phyloP scores from a whole-genome alignment of 768 basidiomycete species.

The Mrakia frigida region DNA sequence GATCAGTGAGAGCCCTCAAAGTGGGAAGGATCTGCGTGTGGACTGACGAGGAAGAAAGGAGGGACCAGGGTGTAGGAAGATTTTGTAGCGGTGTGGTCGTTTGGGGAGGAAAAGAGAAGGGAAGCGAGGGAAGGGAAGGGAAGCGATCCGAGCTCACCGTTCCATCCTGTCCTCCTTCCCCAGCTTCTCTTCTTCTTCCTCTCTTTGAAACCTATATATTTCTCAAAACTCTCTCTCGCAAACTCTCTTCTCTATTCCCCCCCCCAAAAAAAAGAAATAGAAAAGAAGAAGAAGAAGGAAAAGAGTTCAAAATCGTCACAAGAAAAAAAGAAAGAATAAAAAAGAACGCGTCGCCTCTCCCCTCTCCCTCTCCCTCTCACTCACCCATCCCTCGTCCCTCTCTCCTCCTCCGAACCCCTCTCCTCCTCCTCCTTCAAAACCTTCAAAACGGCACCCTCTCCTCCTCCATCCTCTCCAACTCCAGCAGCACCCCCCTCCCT shows the following conservation, averaged over 20 bases:
- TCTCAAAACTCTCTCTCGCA: too few species aligned
- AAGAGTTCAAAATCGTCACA: too few species aligned
- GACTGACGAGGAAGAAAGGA: too few species aligned
- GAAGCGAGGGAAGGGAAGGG: neutral
- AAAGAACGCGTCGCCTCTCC: neutral
- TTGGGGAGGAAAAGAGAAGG: too few species aligned
- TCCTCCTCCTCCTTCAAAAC: neutral
- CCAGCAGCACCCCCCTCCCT: neutral
- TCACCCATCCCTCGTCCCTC: neutral
- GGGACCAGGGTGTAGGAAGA: too few species aligned
- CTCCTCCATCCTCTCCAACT: constrained; percentile 1
- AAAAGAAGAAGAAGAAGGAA: too few species aligned
- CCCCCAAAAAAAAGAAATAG: too few species aligned
- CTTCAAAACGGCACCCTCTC: constrained; percentile 1
- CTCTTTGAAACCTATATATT: neutral
- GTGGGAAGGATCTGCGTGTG: too few species aligned
- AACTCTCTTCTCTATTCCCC: too few species aligned
- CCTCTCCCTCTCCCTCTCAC: neutral
- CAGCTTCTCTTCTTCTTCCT: neutral
- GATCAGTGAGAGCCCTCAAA: neutral
- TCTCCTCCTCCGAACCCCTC: neutral
- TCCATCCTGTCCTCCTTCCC: too few species aligned
- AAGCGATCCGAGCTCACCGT: neutral
- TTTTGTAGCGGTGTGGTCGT: too few species aligned
- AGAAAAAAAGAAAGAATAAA: too few species aligned